A percentile compares a stretch with the other conserved stretches of the same genome.
Conservation (phyloP, 306 rosid species). For the Canavalia gladiata region DNA sequence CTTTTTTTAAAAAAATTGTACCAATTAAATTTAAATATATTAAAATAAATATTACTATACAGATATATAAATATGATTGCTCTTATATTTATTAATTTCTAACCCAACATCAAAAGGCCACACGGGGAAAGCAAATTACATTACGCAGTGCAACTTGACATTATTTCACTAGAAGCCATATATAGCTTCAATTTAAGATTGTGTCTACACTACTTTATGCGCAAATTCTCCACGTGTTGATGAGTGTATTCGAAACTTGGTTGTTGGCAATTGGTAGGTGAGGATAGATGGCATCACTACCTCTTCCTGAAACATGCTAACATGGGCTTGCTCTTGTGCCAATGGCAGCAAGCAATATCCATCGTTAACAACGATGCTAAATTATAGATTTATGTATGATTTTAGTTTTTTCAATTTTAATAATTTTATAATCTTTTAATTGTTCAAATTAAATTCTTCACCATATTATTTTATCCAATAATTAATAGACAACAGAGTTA, state of each 20-base stretch:
- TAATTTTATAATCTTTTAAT: too few relatives aligned
- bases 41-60: too few relatives aligned
- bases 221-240: constrained; percentile 1
- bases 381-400: too few relatives aligned
- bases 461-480: too few relatives aligned
- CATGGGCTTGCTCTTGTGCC: constrained; percentile 51
- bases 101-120: constrained; percentile 26
- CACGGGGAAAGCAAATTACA: constrained; percentile 21
- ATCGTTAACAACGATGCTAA: neutral
- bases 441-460: too few relatives aligned
- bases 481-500: too few relatives aligned
- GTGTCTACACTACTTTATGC: constrained; percentile 46
- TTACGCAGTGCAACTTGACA: neutral
- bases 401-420: too few relatives aligned
- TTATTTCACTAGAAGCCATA: neutral
- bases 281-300: constrained; percentile 49
- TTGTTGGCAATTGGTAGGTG: constrained; percentile 48
- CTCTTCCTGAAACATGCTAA: constrained; percentile 61
- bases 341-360: constrained; percentile 39
- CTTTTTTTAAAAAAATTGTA: too few relatives aligned
- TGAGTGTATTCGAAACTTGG: constrained; percentile 20
- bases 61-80: too few relatives aligned
- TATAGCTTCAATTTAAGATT: constrained; percentile 21
- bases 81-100: constrained; percentile 6
- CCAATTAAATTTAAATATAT: too few relatives aligned